Evolutionary conservation across 2,329 filamentous ascomycete species (phyloP).

Genomic region (Neonectria sp.): DNA sequence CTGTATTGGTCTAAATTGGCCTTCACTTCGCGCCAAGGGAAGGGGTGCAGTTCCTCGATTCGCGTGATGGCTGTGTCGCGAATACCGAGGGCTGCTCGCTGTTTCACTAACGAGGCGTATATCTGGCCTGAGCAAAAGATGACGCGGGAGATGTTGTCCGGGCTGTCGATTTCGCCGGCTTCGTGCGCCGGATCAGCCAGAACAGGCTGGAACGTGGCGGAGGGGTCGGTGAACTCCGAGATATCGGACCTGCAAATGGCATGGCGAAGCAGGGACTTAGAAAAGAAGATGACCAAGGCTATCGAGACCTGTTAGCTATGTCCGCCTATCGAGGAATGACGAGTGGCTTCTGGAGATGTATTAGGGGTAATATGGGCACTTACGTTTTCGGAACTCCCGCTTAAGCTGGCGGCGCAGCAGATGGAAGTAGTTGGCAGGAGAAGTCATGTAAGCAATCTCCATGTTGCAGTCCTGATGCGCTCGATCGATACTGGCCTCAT

Average conservation of each 20-base stretch:
- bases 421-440: slow-evolving; percentile 95
- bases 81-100: slow-evolving; percentile 31
- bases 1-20: slow-evolving; percentile 41
- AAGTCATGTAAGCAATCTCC: slow-evolving; percentile 96
- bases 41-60: slow-evolving; percentile 46
- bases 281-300: slow-evolving; percentile 98
- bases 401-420: slow-evolving; percentile 96
- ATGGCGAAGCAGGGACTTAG: slow-evolving; percentile 94
- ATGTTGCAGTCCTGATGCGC: slow-evolving; percentile 99
- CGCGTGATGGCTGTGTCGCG: slow-evolving; percentile 39
- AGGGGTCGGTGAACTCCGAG: slow-evolving; percentile 87
- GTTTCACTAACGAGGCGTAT: slow-evolving; percentile 62
- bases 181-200: slow-evolving; percentile 90
- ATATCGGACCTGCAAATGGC: slow-evolving; percentile 89
- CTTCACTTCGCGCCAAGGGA: slow-evolving; percentile 42
- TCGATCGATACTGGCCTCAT: slow-evolving; percentile 86
- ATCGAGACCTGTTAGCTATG: slow-evolving; percentile 33
- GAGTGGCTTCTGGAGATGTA: too few relatives aligned
- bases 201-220: slow-evolving; percentile 93
- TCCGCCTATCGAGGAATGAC: not conserved
- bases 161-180: slow-evolving; percentile 78
- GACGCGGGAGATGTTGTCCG: slow-evolving; percentile 90
- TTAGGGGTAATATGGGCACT: slow-evolving; percentile 55
- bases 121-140: slow-evolving; percentile 96
- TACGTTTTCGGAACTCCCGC: slow-evolving; percentile 98